Evolutionary conservation across 106 monocot genomes (phyloP).

Genomic region (Dendrobium nobile): DNA sequence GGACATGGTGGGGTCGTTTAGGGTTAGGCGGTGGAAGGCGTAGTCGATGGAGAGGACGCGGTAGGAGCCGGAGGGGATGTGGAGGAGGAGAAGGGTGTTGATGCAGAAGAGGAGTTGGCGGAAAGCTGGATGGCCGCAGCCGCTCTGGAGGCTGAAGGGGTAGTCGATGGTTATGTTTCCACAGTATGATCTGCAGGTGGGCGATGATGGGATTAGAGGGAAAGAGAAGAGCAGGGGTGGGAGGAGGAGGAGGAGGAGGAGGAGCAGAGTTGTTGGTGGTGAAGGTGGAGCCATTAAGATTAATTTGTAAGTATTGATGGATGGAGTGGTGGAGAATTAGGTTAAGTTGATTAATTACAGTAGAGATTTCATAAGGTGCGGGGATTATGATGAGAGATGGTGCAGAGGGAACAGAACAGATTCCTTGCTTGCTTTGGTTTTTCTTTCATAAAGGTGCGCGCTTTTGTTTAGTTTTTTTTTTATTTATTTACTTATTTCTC

Average conservation of each 20-base stretch:
- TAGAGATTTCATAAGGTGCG: background rate
- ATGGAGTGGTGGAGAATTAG: background rate
- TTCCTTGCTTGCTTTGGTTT: background rate
- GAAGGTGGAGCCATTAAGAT: background rate
- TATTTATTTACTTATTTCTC: background rate
- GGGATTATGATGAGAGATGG: background rate
- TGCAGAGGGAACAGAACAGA: background rate
- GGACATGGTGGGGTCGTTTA: conserved; percentile 83
- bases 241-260: no score
- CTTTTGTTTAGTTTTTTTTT: background rate
- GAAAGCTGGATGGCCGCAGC: conserved; percentile 75
- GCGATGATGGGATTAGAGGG: background rate
- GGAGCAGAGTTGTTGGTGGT: background rate
- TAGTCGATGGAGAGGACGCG: conserved; percentile 83
- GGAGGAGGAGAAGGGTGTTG: conserved; percentile 67
- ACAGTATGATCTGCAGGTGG: conserved; percentile 46
- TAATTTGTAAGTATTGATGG: background rate
- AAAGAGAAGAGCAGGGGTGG: background rate
- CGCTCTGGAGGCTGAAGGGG: conserved; percentile 51
- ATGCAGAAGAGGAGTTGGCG: conserved; percentile 79
- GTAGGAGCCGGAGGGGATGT: conserved; percentile 78
- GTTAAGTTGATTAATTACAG: background rate
- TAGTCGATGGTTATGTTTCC: conserved; percentile 59
- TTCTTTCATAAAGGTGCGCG: no score
- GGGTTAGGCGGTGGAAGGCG: conserved; percentile 52